These are phyloP conservation scores for Aspergillus tubingensis DNA, from an alignment of 2,329 filamentous ascomycete genomes.

Conservation along the genomic window DNA sequence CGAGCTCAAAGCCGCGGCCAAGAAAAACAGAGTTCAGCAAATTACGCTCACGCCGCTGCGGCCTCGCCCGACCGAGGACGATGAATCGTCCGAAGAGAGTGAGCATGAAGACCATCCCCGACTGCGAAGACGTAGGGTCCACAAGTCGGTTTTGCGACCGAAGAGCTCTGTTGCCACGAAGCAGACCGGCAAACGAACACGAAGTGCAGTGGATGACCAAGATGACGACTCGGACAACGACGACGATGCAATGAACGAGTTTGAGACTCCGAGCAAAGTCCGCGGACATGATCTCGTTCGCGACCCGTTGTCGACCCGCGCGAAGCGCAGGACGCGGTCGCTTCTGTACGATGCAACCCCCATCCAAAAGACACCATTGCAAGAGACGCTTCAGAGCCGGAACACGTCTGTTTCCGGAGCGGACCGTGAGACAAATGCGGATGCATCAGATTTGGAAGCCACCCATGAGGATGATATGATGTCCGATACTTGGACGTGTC, in stretches of 20 bases:
- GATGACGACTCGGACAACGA: constrained; percentile 32
- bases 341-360: constrained; percentile 32
- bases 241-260: constrained; percentile 31
- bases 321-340: constrained; percentile 33
- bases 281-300: constrained; percentile 37
- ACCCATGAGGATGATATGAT: constrained; percentile 19
- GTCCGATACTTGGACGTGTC: constrained; percentile 38
- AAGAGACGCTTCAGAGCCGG: constrained; percentile 30
- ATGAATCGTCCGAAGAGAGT: constrained; percentile 36
- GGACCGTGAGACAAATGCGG: constrained; percentile 11
- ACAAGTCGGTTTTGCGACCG: constrained; percentile 49
- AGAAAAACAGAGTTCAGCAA: constrained; percentile 29
- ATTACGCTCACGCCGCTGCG: constrained; percentile 38
- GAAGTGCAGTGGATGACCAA: constrained; percentile 30
- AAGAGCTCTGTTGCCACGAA: constrained; percentile 44
- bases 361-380: constrained; percentile 30
- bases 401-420: constrained; percentile 22
- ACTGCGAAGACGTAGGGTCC: constrained; percentile 32
- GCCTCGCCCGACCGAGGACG: constrained; percentile 27
- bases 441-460: constrained; percentile 13
- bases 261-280: constrained; percentile 38
- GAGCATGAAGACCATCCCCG: constrained; percentile 29
- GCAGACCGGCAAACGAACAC: constrained; percentile 44
- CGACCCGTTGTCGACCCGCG: constrained; percentile 33
- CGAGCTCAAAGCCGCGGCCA: constrained; percentile 40